Conservation (phyloP, 345 rosid genomes). For the Geranium brycei region DNA sequence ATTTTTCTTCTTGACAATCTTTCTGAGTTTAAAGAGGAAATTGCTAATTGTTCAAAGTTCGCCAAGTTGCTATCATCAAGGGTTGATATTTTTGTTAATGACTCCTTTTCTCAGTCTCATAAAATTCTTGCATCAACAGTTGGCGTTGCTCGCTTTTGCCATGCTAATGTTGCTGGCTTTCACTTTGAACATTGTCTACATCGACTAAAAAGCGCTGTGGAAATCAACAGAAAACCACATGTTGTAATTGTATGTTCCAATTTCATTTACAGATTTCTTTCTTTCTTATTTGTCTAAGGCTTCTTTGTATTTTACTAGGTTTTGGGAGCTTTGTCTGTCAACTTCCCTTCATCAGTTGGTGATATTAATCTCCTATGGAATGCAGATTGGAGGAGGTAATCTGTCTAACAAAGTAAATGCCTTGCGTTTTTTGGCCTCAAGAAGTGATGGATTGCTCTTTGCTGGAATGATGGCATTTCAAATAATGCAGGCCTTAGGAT, state of each 20-base stretch:
- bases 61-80: slow-evolving; percentile 38
- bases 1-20: slow-evolving; percentile 46
- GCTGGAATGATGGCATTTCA: slow-evolving; percentile 54
- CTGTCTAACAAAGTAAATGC: slow-evolving; percentile 42
- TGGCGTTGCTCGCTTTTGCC: slow-evolving; percentile 39
- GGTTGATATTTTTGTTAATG: slow-evolving; percentile 60
- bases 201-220: slow-evolving; percentile 27
- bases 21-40: slow-evolving; percentile 42
- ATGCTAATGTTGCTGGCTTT: slow-evolving; percentile 45
- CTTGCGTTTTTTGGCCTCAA: slow-evolving; percentile 43
- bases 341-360: slow-evolving; percentile 3
- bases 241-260: slow-evolving; percentile 44
- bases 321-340: not conserved
- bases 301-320: not conserved
- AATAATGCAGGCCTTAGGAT: slow-evolving; percentile 42
- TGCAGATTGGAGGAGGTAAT: slow-evolving; percentile 63
- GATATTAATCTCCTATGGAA: slow-evolving; percentile 10
- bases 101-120: slow-evolving; percentile 43
- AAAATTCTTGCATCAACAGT: slow-evolving; percentile 61
- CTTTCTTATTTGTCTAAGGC: not conserved
- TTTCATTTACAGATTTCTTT: not conserved
- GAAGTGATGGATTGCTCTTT: slow-evolving; percentile 48
- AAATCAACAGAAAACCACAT: slow-evolving; percentile 33
- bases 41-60: slow-evolving; percentile 36
- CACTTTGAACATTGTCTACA: slow-evolving; percentile 38